Evolutionary conservation across 2,329 filamentous ascomycete species (phyloP).

Genomic region (Microsporum ferrugineum): DNA sequence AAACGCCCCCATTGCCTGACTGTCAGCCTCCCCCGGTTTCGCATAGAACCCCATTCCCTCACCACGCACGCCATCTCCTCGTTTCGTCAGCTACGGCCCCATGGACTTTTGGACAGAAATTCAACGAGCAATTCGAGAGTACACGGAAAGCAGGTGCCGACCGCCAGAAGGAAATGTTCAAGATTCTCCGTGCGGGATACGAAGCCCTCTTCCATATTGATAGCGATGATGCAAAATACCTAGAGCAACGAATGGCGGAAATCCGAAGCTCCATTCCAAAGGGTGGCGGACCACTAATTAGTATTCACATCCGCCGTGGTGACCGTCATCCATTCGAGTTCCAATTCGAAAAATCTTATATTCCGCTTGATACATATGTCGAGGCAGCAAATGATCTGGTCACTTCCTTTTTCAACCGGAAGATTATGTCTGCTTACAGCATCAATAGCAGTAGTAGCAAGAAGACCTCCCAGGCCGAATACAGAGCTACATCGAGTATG

Average conservation of each 20-base stretch:
- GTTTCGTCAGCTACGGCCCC: conserved; percentile 57
- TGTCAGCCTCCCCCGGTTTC: conserved; percentile 63
- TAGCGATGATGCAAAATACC: conserved; percentile 54
- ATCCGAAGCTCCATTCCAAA: conserved; percentile 38
- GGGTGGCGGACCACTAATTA: conserved; percentile 48
- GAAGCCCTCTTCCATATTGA: conserved; percentile 62
- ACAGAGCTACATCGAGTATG: conserved; percentile 25
- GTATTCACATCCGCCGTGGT: conserved; percentile 68
- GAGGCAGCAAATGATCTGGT: conserved; percentile 48
- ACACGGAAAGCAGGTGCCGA: conserved; percentile 40
- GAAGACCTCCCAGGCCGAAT: conserved; percentile 35
- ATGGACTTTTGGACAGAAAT: conserved; percentile 51
- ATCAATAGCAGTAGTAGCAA: conserved; percentile 10
- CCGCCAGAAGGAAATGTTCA: conserved; percentile 52
- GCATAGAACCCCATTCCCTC: conserved; percentile 69
- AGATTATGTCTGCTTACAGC: conserved; percentile 8
- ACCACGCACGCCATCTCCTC: conserved; percentile 61
- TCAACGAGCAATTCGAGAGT: conserved; percentile 45
- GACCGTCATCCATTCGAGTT: conserved; percentile 67
- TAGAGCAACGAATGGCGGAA: conserved; percentile 46
- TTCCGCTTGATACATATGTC: conserved; percentile 59
- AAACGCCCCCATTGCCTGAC: conserved; percentile 49
- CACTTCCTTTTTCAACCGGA: conserved; percentile 27
- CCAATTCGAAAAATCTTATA: conserved; percentile 65
- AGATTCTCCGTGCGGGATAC: conserved; percentile 58